Evolutionary conservation across 2,329 filamentous ascomycete genomes (phyloP).

Genomic region (Nemania diffusa): DNA sequence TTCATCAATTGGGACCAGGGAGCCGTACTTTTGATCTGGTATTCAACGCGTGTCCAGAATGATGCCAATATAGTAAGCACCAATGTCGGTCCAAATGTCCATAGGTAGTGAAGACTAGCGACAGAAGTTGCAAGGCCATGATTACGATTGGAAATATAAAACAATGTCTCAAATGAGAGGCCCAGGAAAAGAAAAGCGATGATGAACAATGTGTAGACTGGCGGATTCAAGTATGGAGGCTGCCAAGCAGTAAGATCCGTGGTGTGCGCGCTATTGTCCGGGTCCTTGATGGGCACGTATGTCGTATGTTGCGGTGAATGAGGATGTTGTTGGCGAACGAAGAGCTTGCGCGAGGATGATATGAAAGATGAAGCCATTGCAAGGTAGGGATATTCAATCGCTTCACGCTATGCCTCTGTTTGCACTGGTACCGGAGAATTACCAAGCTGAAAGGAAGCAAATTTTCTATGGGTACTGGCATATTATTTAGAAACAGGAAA

Average conservation of each 20-base stretch:
- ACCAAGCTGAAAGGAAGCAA: background rate
- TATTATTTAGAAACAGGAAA: no score
- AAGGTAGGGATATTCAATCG: background rate
- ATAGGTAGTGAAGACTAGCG: slow-evolving; percentile 17
- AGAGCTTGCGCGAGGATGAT: background rate
- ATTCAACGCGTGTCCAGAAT: slow-evolving; percentile 30
- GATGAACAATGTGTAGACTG: background rate
- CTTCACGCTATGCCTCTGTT: background rate
- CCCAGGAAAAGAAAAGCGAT: background rate
- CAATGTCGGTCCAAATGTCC: slow-evolving; percentile 48
- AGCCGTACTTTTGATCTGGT: slow-evolving; percentile 15
- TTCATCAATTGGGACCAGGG: slow-evolving; percentile 24
- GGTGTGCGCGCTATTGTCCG: background rate
- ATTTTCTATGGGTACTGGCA: no score
- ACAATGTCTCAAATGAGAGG: background rate
- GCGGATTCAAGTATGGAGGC: background rate
- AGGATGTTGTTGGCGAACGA: background rate
- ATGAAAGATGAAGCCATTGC: background rate
- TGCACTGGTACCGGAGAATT: background rate
- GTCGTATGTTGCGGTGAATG: background rate
- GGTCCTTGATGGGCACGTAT: background rate
- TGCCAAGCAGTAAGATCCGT: background rate
- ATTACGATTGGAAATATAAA: slow-evolving; percentile 11
- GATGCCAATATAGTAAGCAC: slow-evolving; percentile 48
- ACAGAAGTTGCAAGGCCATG: slow-evolving; percentile 14